Evolutionary conservation across 2,329 filamentous ascomycete genomes (phyloP).

Genomic region (Acrocalymma vagum): DNA sequence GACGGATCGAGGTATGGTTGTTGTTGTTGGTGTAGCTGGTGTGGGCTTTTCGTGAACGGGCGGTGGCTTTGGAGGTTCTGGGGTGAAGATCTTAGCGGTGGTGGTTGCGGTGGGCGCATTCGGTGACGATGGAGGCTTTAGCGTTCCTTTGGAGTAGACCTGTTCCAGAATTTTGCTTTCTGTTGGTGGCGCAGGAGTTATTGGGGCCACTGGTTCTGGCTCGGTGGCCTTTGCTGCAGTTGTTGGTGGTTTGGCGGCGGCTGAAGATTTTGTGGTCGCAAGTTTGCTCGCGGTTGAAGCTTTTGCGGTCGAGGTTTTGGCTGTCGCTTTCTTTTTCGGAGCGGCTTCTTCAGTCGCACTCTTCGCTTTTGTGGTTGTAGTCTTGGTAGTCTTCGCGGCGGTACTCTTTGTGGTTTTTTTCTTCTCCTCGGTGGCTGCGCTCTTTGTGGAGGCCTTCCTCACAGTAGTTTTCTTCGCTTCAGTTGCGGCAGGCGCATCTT

Average conservation of each 20-base stretch:
- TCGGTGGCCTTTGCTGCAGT: slow-evolving; percentile 14
- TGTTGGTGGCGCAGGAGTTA: slow-evolving; percentile 36
- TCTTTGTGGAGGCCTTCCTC: slow-evolving; percentile 34
- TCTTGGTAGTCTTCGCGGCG: slow-evolving; percentile 19
- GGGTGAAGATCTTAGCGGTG: slow-evolving; percentile 64
- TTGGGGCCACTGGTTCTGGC: slow-evolving; percentile 11
- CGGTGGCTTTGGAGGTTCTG: slow-evolving; percentile 50
- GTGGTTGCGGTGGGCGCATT: slow-evolving; percentile 47
- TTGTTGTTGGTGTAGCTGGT: slow-evolving; percentile 5
- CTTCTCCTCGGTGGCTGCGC: slow-evolving; percentile 20
- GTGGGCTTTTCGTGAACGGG: slow-evolving; percentile 33
- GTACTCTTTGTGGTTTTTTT: slow-evolving; percentile 18
- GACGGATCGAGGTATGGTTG: slow-evolving; percentile 4
- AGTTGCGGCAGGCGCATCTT: slow-evolving; percentile 17
- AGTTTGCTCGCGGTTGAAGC: background rate
- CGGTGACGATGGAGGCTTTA: slow-evolving; percentile 16
- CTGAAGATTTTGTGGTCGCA: background rate
- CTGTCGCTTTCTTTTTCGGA: slow-evolving; percentile 6
- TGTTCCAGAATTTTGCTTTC: slow-evolving; percentile 42
- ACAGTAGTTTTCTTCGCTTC: slow-evolving; percentile 25
- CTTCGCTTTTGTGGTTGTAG: slow-evolving; percentile 13
- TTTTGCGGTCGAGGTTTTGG: background rate
- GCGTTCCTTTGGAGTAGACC: slow-evolving; percentile 32
- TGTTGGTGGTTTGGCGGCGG: slow-evolving; percentile 6
- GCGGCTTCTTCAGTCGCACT: too few relatives aligned